These are phyloP conservation scores for Flaveria brownii DNA, from an alignment of 129 eudicot species.

Conservation along the genomic window DNA sequence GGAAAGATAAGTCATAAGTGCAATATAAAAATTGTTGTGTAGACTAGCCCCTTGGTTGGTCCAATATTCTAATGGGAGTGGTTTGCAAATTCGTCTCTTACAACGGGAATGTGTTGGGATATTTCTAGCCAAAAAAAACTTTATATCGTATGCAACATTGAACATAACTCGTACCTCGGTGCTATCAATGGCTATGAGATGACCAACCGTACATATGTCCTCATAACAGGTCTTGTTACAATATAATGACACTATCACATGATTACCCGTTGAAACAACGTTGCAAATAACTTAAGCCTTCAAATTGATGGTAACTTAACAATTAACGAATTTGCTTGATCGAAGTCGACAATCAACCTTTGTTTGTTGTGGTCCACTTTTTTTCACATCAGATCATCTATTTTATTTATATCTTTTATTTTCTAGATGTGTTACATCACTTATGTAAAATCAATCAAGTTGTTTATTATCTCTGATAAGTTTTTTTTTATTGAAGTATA, in stretches of 20 bases:
- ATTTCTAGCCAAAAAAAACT: slow-evolving; percentile 18
- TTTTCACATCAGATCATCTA: not conserved
- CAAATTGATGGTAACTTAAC: not conserved
- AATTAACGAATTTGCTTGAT: not conserved
- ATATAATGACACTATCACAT: not conserved
- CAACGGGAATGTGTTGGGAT: slow-evolving; percentile 9
- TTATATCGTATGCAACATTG: not conserved
- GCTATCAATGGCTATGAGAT: slow-evolving; percentile 5
- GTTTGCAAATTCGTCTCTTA: not conserved
- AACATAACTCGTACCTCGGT: not conserved
- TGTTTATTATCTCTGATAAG: too few relatives aligned
- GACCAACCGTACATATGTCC: not conserved
- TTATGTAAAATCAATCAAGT: not conserved
- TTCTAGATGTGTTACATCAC: not conserved
- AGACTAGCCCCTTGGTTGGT: slow-evolving; percentile 24
- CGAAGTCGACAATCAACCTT: not conserved
- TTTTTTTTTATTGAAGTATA: too few relatives aligned
- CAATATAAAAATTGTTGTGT: not conserved
- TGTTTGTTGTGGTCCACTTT: not conserved
- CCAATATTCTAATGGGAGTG: not conserved
- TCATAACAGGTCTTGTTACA: not conserved
- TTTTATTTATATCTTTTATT: not conserved
- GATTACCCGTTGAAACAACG: slow-evolving; percentile 7
- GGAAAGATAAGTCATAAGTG: slow-evolving; percentile 9
- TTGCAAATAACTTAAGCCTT: not conserved